Conservation (phyloP, 2,329 filamentous ascomycete genomes). For the Talaromyces verruculosus region DNA sequence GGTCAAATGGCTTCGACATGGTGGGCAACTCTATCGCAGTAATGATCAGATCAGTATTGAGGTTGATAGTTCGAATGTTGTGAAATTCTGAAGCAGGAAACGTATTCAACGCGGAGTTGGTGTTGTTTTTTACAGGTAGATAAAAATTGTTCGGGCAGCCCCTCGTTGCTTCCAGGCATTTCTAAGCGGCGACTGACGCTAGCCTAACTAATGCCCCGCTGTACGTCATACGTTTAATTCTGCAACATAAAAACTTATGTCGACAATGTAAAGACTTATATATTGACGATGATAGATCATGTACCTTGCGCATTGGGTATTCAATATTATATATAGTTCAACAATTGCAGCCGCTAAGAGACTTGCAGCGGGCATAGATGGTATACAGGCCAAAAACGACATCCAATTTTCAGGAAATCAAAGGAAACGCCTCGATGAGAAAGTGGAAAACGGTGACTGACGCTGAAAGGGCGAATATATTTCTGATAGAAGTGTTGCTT, state of each 20-base stretch:
- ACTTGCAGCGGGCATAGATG: neutral
- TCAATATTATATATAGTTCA: neutral
- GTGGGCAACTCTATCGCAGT: neutral
- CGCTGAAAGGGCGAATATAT: neutral
- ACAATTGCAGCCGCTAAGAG: neutral
- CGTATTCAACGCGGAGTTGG: neutral
- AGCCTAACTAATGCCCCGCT: neutral
- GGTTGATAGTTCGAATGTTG: neutral
- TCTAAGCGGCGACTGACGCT: constrained; percentile 9
- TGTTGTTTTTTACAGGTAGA: neutral
- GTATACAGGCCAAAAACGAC: neutral
- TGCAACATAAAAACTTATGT: neutral
- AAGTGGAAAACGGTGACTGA: neutral
- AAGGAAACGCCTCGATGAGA: neutral
- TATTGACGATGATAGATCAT: neutral
- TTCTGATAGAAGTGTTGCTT: neutral
- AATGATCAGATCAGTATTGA: neutral
- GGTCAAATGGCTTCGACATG: constrained; percentile 50
- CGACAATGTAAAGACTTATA: neutral
- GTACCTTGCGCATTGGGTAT: constrained; percentile 1
- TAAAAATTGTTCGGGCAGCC: constrained; percentile 8
- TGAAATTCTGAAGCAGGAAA: neutral
- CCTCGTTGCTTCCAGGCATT: constrained; percentile 2
- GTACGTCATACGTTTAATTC: constrained; percentile 16
- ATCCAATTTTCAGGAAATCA: neutral